Evolutionary conservation across 768 basidiomycete species (phyloP), one percentile per base, ranked within the genome.

Genomic region (Russula virescens): DNA sequence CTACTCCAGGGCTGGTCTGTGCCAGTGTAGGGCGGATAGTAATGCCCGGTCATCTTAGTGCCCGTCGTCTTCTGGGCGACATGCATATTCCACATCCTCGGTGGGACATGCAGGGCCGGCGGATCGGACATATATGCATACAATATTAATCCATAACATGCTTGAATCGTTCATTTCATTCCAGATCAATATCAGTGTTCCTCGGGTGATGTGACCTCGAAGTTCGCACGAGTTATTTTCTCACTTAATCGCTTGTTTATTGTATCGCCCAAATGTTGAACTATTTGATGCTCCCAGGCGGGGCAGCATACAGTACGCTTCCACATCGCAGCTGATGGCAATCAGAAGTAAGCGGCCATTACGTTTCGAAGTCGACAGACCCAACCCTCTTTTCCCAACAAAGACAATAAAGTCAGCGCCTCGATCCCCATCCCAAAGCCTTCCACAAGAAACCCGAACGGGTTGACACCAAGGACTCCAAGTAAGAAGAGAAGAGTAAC

Each of bases 21-120:
- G 66, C 66, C 66, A 67, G 66, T 49, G 64, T 58, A 67, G 66
- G 66, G 64, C 64, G 66, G 54, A 67, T 28, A 67, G n/a, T 19
- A 47, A 61, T 43, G 13, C 40, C 47, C 59, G 66, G 23, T 43
- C 65, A 48, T 67, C 66, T 67, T 49, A 67, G 64, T 66, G 66
- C 66, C 53, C 58, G 50, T 47, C 54, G 25, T 47, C 31, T 31
- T 43, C 34, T 48, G 58, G 34, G 52, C 25, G 34, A 51, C 49
- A 46, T 34, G 65, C 62, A 47, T 64, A 25, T 63, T 50, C 51
- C n/a, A 25, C 45, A 23, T 45, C 55, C 19, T 54, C 21, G 23
- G 47, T 57, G 43, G 58, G 58, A 57, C 34, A 56, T 54, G 66
- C 58, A 67, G 64, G 62, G 66, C 64, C 54, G 66, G 66, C 13